Evolutionary conservation across 441 rosid genomes (phyloP).

Genomic region (Erysimum cheiri): DNA sequence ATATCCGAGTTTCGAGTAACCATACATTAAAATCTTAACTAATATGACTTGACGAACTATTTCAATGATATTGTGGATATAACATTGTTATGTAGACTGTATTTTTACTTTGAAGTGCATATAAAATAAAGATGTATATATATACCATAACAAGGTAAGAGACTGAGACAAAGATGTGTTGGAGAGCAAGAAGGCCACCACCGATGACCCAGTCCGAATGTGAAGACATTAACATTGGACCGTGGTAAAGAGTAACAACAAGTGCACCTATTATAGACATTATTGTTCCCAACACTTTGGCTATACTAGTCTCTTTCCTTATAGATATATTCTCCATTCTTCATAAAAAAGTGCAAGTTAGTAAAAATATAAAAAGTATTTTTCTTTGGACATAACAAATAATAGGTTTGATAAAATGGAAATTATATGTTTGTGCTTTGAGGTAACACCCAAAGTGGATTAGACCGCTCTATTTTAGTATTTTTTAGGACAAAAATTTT

Average conservation of each 20-base stretch:
- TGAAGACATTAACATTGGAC: slow-evolving; percentile 45
- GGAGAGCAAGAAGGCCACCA: slow-evolving; percentile 58
- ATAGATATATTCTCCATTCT: slow-evolving; percentile 64
- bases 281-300: slow-evolving; percentile 58
- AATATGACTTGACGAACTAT: background rate
- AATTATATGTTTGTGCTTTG: too few relatives aligned
- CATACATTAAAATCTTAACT: too few relatives aligned
- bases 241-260: slow-evolving; percentile 53
- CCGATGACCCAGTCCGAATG: slow-evolving; percentile 60
- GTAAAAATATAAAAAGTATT: background rate
- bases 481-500: too few relatives aligned
- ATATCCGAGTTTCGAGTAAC: slow-evolving; percentile 3
- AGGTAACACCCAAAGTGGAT: too few relatives aligned
- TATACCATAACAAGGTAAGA: slow-evolving; percentile 72
- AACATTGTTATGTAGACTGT: background rate
- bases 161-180: slow-evolving; percentile 56
- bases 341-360: slow-evolving; percentile 12
- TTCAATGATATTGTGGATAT: background rate
- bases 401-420: background rate
- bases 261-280: slow-evolving; percentile 61
- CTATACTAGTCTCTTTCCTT: slow-evolving; percentile 55
- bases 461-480: too few relatives aligned
- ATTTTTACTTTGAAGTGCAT: background rate
- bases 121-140: background rate
- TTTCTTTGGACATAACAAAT: background rate